Conservation (phyloP, 2,329 filamentous ascomycete species). For the Acephala macrosclerotiorum region DNA sequence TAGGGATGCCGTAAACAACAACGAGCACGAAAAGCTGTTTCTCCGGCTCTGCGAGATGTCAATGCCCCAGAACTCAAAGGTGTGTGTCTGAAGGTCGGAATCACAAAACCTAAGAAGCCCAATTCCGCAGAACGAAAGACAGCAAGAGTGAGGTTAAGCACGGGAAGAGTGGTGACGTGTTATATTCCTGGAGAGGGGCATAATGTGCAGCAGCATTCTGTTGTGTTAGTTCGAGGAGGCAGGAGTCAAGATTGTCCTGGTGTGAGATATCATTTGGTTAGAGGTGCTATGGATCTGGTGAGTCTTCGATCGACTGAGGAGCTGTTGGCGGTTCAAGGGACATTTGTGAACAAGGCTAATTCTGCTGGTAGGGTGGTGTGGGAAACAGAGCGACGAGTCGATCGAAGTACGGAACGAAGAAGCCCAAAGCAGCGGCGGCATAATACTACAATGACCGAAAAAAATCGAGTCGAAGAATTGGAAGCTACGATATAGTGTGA, state of each 20-base stretch:
- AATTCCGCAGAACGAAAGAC: slow-evolving; percentile 98
- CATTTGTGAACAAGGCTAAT: slow-evolving; percentile 37
- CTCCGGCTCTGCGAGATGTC: slow-evolving; percentile 77
- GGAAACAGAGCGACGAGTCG: slow-evolving; percentile 82
- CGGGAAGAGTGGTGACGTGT: slow-evolving; percentile 84
- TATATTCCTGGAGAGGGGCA: slow-evolving; percentile 98
- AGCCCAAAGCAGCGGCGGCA: slow-evolving; percentile 79
- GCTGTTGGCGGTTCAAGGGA: background rate
- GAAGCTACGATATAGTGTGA: background rate
- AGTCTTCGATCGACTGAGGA: slow-evolving; percentile 47
- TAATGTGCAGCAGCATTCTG: slow-evolving; percentile 98
- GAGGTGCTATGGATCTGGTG: slow-evolving; percentile 93
- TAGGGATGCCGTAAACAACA: slow-evolving; percentile 79
- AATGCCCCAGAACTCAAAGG: slow-evolving; percentile 87
- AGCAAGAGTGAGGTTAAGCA: slow-evolving; percentile 87
- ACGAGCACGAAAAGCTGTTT: slow-evolving; percentile 83
- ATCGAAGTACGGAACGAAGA: slow-evolving; percentile 99
- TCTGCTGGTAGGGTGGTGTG: slow-evolving; percentile 78
- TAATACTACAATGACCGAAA: slow-evolving; percentile 7
- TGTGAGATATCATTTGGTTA: slow-evolving; percentile 93
- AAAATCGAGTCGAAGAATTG: background rate
- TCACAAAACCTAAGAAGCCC: slow-evolving; percentile 96
- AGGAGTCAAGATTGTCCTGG: slow-evolving; percentile 96
- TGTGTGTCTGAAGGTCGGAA: slow-evolving; percentile 92
- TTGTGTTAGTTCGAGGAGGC: slow-evolving; percentile 93